Percentiles rank a stretch among this genome's conserved stretches.
phyloP scores from a whole-genome alignment of 352 stramenopile genomes.

The Phytophthora meadii region DNA sequence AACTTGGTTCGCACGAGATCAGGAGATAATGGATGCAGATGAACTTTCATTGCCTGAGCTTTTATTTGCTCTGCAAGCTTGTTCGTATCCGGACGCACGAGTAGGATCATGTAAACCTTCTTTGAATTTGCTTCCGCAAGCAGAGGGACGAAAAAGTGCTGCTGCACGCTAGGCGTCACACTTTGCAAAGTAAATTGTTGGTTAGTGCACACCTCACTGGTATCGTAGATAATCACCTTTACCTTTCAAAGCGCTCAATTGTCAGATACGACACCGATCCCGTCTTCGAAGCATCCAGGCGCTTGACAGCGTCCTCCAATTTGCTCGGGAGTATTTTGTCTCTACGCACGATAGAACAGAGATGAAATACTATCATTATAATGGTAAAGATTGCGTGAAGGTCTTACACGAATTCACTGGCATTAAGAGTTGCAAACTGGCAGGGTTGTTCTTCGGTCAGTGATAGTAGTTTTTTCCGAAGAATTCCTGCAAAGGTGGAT shows the following conservation, averaged over 20 bases:
- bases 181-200: constrained; percentile 24
- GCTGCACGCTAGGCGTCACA: constrained; percentile 61
- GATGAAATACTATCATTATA: not conserved
- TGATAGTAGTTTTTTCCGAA: constrained; percentile 38
- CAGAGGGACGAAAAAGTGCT: constrained; percentile 67
- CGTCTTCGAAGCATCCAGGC: constrained; percentile 30
- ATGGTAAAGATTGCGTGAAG: not conserved
- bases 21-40: constrained; percentile 46
- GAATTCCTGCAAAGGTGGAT: constrained; percentile 50
- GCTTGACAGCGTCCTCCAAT: constrained; percentile 23
- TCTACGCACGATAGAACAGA: not conserved
- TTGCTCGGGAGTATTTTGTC: constrained; percentile 25
- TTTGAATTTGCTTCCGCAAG: constrained; percentile 57
- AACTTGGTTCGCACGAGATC: constrained; percentile 63
- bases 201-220: not conserved
- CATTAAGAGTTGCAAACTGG: constrained; percentile 47
- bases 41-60: constrained; percentile 41
- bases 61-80: constrained; percentile 75
- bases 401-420: constrained; percentile 46
- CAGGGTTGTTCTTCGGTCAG: constrained; percentile 27
- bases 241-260: constrained; percentile 73
- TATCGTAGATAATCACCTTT: not conserved
- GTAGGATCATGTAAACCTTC: constrained; percentile 61
- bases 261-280: constrained; percentile 45
- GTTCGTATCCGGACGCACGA: constrained; percentile 55